Percentiles rank a stretch among this genome's conserved stretches.
These are phyloP conservation scores for Globisporangium camurandrum DNA, from an alignment of 352 stramenopile species.

Conservation along the genomic window DNA sequence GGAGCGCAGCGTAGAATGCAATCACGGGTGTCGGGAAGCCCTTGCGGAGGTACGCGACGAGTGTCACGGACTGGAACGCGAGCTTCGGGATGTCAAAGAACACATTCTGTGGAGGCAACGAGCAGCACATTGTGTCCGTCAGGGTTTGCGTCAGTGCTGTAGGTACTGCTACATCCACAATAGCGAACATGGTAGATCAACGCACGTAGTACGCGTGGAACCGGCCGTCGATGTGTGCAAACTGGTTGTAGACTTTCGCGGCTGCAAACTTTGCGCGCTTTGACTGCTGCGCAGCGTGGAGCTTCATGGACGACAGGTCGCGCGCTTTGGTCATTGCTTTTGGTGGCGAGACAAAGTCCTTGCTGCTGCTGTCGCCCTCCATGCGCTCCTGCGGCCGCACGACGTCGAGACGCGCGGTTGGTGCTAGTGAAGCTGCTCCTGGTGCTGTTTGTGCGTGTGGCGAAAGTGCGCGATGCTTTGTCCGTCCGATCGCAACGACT, in stretches of 20 bases:
- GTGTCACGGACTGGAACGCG: constrained; percentile 29
- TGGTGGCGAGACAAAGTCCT: no score
- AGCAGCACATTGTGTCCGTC: no score
- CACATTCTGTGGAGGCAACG: constrained; percentile 11
- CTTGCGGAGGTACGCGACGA: constrained; percentile 27
- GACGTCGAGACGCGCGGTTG: neutral
- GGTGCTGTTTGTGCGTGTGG: no score
- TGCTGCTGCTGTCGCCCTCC: no score
- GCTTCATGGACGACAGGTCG: constrained; percentile 1
- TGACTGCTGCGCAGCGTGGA: neutral
- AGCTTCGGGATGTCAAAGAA: constrained; percentile 29
- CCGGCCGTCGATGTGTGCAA: constrained; percentile 24
- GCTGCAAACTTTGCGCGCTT: constrained; percentile 4
- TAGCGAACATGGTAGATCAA: neutral
- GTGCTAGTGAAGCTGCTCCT: no score
- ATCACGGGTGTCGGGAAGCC: constrained; percentile 35
- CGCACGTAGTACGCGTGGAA: constrained; percentile 37
- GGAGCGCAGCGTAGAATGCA: constrained; percentile 24
- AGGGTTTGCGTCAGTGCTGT: no score
- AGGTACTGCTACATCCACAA: no score
- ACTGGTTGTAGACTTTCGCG: constrained; percentile 14
- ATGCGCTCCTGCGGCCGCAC: no score
- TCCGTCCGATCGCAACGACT: neutral
- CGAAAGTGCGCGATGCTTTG: no score
- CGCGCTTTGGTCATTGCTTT: no score